Base-by-base conservation (phyloP, 768 basidiomycete species). In the Neoboletus brunneissimus region DNA sequence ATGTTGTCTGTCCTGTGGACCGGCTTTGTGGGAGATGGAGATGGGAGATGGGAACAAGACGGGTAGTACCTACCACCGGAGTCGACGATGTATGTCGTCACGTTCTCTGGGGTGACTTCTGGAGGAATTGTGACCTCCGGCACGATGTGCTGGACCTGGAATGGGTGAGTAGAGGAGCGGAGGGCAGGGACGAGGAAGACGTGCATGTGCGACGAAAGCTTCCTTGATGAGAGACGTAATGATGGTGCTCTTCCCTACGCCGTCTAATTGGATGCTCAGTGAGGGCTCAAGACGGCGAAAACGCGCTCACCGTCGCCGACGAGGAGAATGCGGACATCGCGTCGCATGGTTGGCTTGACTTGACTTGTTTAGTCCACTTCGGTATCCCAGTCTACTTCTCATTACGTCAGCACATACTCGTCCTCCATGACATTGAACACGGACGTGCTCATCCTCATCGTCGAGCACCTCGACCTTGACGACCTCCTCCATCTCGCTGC, bases 51-150 rank as follows among this genome's bases (percentile, higher is more conserved):
- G 40, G 38, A 25, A 53, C 23, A 23, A 48, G 51, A 32, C 20
- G 25, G 43, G 49, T 38, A 35, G 13, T 40, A 78, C 86, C 59
- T 66, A 94, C 96, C 88, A 72, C 95, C 95, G 48, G 96, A 94
- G 75, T 99, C 96, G 51, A 98, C 91, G 59, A 99, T 98, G 69
- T 95, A 92, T 5, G 95, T 98, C 1, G 96, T 98, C 40, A 99
- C 93, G 69, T 97, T 94, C 76, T 96, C 94, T 48, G 96, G 93
- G 22, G 94, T 96, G 46, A 97, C 93, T 74, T 95, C 92, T 65
- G 95, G 94, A 8, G 96, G 97, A 53, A 99, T 97, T 8, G 96
- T 98, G 45, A 99, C 94, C 73, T 98, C 96, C 4, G 96, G 96
- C 40, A 98, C 88, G 65, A 96, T 80, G 64, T 93, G 90, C 73